phyloP scores from a whole-genome alignment of 495 filamentous ascomycete species.

The Tuber aestivum region DNA sequence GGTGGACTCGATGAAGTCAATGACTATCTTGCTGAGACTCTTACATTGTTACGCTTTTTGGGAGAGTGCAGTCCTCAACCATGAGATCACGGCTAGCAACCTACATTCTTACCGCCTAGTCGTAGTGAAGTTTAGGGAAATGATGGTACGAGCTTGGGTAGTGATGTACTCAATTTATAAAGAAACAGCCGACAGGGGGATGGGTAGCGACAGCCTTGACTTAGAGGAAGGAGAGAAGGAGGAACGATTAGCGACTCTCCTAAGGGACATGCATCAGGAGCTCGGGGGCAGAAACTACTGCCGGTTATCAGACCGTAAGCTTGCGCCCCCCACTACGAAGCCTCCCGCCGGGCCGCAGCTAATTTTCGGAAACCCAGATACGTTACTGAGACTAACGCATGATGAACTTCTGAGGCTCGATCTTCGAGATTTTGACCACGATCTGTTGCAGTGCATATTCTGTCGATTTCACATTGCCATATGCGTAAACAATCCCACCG shows the following conservation, averaged over 20 bases:
- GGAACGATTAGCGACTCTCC: slow-evolving; percentile 24
- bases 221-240: slow-evolving; percentile 33
- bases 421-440: slow-evolving; percentile 34
- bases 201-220: slow-evolving; percentile 16
- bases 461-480: slow-evolving; percentile 40
- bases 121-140: slow-evolving; percentile 70
- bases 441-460: slow-evolving; percentile 38
- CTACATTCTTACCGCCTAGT: slow-evolving; percentile 48
- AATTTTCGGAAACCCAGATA: slow-evolving; percentile 52
- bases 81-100: slow-evolving; percentile 51
- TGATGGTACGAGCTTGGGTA: slow-evolving; percentile 83
- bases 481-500: slow-evolving; percentile 25
- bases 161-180: slow-evolving; percentile 52
- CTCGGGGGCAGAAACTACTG: slow-evolving; percentile 82
- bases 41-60: slow-evolving; percentile 71
- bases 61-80: slow-evolving; percentile 71
- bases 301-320: slow-evolving; percentile 55
- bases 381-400: slow-evolving; percentile 80
- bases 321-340: not conserved
- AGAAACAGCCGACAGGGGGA: slow-evolving; percentile 33
- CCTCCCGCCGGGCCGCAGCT: slow-evolving; percentile 9
- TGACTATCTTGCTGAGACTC: slow-evolving; percentile 49
- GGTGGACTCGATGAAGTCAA: slow-evolving; percentile 31
- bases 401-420: slow-evolving; percentile 62
- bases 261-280: slow-evolving; percentile 66